Evolutionary conservation across 2,329 filamentous ascomycete genomes (phyloP), one percentile per base, ranked within the genome.

Genomic region (Phyllosticta citriasiana): DNA sequence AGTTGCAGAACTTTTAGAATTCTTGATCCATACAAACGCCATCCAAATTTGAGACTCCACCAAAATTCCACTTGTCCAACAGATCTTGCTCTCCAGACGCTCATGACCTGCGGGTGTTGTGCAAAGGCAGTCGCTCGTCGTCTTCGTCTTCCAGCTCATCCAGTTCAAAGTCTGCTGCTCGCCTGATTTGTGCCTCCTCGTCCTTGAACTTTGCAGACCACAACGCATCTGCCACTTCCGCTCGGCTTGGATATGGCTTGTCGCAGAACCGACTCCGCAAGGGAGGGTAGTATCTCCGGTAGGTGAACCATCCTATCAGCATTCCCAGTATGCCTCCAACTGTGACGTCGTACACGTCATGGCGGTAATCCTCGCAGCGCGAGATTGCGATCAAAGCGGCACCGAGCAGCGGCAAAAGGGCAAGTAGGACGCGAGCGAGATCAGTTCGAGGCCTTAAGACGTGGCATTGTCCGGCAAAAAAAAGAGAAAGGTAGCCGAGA

Each of bases 401-500:
- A 52, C 79, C 81, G 0, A 86, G 67, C 9, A 86, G 67, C 10
- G 84, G 84, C 3, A 78, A 71, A 1, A 86, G 71, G 2, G 81
- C 80, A 8, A 86, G 64, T 7, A 87, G 69, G 27, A 82, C 80
- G 24, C 79, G 75, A 2, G 78, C 77, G 16, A 87, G 76, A 64
- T 84, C 83, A 0, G 82, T 80, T 25, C 81, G 74, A 2, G 84
- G 83, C 19, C 82, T 76, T 63, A 85, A 80, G 5, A 83, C 79
- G 65, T 81, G 82, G 68, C 84, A 78, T 67, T 87, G 84, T 2
- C 87, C 87, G 1, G 86, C 84, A 27, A 90, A 76, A 70, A 88
- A 90, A 26, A 89, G 75, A 24, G 84, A 81, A 19, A 91, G 75
- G 69, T 89, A 94, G 2, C 89, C 89, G 9, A 95, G 78, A 0